Base-by-base conservation (phyloP, 192 early-diverging fungal species). In the Coemansia asiatica region DNA sequence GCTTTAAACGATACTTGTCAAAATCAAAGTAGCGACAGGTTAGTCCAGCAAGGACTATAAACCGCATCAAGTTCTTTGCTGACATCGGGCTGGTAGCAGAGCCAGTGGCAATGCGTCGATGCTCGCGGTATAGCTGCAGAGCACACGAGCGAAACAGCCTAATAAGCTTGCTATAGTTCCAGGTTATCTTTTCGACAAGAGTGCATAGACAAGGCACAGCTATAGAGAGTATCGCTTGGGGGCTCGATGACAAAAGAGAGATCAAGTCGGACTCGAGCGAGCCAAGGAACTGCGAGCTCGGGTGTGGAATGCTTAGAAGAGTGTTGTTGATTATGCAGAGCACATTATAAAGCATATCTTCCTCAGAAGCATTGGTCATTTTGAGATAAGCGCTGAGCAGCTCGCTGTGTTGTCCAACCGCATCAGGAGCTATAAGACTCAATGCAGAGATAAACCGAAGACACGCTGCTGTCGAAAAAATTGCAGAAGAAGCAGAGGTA, bases 21-120 rank as follows among this genome's bases (percentile, higher is more conserved):
- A 95, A 95, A 53, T 91, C 86, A 85, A 91, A 94, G 60, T 93
- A 71, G 27, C 89, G 85, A 46, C 89, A 89, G 6, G 92, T 61
- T 46, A 91, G 71, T 15, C 90, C 89, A 9, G 86, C 81, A 31
- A 97, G 85, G 9, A 91, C 85, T 56, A 93, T 74, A n/a, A 93
- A 83, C 28, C 92, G 85, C 75, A 85, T 87, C 19, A 86, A 58
- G 47, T 75, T 83, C 26, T 81, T 76, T 25, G 74, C 44, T 0
- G 86, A 75, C 46, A 66, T 44, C 21, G 75, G 44, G 4, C 68
- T 48, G 22, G 23, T 8, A 4, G 22, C 16, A 27, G 59, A 60
- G 16, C 71, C 76, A 22, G 62, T 33, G 15, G 64, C 58, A 1
- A 87, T 74, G 13, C 71, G 53, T 23, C 67, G 68, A 48, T 72